These are phyloP conservation scores for Exobasidium cylindrosporum DNA, from an alignment of 1,284 basidiomycete genomes.

Conservation along the genomic window DNA sequence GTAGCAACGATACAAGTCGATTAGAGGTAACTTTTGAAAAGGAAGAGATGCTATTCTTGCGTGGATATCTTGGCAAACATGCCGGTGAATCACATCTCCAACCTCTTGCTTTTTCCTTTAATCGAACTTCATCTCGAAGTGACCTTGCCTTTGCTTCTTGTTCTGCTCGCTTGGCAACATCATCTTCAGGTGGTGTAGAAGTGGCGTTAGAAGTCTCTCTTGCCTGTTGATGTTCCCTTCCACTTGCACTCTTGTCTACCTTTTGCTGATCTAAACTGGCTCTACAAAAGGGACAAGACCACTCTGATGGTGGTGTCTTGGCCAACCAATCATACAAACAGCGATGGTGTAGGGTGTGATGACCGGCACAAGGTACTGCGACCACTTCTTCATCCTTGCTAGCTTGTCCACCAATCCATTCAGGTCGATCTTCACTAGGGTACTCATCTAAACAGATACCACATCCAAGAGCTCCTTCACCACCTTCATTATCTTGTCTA, in stretches of 20 bases:
- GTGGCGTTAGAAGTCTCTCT: not conserved
- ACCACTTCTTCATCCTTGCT: slow-evolving; percentile 42
- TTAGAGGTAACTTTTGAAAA: not conserved
- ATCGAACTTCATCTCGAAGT: slow-evolving; percentile 40
- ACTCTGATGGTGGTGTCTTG: slow-evolving; percentile 36
- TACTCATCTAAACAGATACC: slow-evolving; percentile 49
- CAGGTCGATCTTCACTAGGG: slow-evolving; percentile 40
- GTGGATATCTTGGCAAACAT: slow-evolving; percentile 41
- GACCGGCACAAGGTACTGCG: slow-evolving; percentile 44
- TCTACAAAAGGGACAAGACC: slow-evolving; percentile 52
- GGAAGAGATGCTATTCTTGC: slow-evolving; percentile 1
- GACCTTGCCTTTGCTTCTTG: slow-evolving; percentile 15
- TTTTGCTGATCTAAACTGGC: slow-evolving; percentile 20
- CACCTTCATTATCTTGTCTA: slow-evolving; percentile 19
- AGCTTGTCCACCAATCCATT: slow-evolving; percentile 38
- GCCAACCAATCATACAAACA: slow-evolving; percentile 49
- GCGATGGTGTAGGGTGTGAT: slow-evolving; percentile 45
- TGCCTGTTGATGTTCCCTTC: not conserved
- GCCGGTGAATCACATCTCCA: slow-evolving; percentile 48
- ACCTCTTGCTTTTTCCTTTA: slow-evolving; percentile 31
- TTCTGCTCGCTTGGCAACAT: slow-evolving; percentile 13
- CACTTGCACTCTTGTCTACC: slow-evolving; percentile 5
- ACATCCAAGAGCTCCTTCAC: slow-evolving; percentile 32
- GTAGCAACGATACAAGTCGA: slow-evolving; percentile 28
- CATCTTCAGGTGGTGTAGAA: not conserved